Conservation (phyloP, 192 early-diverging fungal species). For the Rhizophagus clarus region DNA sequence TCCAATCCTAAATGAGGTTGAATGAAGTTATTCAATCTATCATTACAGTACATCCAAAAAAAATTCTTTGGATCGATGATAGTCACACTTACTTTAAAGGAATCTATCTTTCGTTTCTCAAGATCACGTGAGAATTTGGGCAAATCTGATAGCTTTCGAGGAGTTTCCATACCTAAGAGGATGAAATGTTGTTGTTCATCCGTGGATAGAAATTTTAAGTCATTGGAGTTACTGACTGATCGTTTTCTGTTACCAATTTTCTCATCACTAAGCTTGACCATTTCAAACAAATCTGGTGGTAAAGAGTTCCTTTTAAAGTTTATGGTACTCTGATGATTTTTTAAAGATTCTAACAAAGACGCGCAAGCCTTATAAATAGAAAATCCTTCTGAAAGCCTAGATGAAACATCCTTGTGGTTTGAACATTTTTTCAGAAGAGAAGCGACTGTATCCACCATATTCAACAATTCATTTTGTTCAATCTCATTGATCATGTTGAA, state of each 20-base stretch:
- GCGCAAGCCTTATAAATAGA: neutral
- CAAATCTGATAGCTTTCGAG: neutral
- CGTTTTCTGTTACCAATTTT: neutral
- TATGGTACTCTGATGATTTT: neutral
- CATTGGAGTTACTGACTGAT: neutral
- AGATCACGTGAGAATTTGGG: neutral
- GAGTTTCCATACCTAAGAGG: neutral
- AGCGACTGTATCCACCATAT: neutral
- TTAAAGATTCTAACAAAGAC: neutral
- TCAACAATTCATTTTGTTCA: neutral
- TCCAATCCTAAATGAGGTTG: neutral
- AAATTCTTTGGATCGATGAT: neutral
- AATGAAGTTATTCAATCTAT: neutral
- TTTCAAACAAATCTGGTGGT: neutral
- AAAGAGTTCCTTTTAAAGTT: neutral
- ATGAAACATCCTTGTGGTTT: neutral
- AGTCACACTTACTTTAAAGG: neutral
- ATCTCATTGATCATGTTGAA: neutral
- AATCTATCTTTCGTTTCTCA: slow-evolving; percentile 16
- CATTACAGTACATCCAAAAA: neutral
- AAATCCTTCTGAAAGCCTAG: neutral
- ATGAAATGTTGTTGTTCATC: slow-evolving; percentile 5
- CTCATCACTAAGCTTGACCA: neutral
- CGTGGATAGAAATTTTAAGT: neutral
- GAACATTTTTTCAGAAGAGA: neutral